Evolutionary conservation across 768 basidiomycete genomes (phyloP), one percentile per base, ranked within the genome.

Genomic region (Suillus luteus): DNA sequence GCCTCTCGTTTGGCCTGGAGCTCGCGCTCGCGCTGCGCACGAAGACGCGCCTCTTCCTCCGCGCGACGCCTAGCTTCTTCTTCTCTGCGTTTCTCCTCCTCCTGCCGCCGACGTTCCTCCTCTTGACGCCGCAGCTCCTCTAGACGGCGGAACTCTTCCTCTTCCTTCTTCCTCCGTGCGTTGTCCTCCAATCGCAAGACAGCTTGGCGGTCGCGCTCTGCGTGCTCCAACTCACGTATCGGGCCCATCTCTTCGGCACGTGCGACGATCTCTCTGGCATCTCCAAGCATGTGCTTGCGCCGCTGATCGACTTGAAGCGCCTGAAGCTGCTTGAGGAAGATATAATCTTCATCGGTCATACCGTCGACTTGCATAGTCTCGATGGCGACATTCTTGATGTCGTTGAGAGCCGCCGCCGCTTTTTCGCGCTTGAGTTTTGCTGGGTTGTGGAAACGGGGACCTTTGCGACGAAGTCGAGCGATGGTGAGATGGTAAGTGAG

Each of bases 241-340:
- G 65, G 37, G 8, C 48, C 35, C 35, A 65, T 63, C 6, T 5
- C 60, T n/a, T 64, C 66, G 12, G 76, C 77, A 5, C 77, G 66
- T 62, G 61, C 65, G 33, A 67, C 44, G 5, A 27, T 62, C 55
- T 73, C 65, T 3, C 74, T 74, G 19, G 49, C 70, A 15, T n/a
- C 22, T 44, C 66, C 71, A 31, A 76, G 66, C 14, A 62, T 63
- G 8, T 72, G 60, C 0, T 48, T 9, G 46, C 64, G 22, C 8
- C 27, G 14, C 1, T 70, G 65, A 2, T 76, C 63, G 2, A 69
- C 10, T 1, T 65, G 62, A 31, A 75, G 67, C 0, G 41, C 59
- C 24, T 6, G 19, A 0, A 76, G 62, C 22, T 75, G 74, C 57
- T 65, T 14, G 61, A 74, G 41, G 48, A 76, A 74, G 22, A 75